phyloP scores from a whole-genome alignment of 2,329 filamentous ascomycete species.

The Neodidymelliopsis sp. region DNA sequence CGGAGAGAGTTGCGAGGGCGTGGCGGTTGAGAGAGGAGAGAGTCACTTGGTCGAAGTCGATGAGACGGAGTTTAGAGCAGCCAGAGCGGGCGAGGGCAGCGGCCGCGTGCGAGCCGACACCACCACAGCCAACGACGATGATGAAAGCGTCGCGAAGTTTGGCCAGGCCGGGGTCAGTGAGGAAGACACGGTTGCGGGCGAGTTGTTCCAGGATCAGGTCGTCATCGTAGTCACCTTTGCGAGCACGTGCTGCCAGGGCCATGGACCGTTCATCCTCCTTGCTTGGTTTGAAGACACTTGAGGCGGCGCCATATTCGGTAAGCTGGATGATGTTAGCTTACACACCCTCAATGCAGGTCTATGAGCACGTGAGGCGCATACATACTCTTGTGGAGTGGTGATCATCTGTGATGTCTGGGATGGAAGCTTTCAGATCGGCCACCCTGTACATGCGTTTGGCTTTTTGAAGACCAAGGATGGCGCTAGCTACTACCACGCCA shows the following conservation, averaged over 20 bases:
- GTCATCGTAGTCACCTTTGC: constrained; percentile 70
- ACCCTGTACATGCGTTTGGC: constrained; percentile 63
- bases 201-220: constrained; percentile 93
- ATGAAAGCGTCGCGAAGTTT: constrained; percentile 84
- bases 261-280: constrained; percentile 66
- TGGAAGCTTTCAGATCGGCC: constrained; percentile 66
- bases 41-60: constrained; percentile 98
- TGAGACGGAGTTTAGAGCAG: constrained; percentile 82
- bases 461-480: constrained; percentile 65
- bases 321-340: constrained; percentile 59
- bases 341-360: neutral
- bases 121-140: constrained; percentile 89
- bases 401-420: constrained; percentile 61
- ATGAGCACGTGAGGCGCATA: constrained; percentile 6
- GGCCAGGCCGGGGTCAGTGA: constrained; percentile 79
- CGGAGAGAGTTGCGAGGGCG: constrained; percentile 89
- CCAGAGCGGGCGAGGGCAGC: constrained; percentile 88
- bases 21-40: constrained; percentile 95
- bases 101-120: constrained; percentile 91
- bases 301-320: constrained; percentile 66
- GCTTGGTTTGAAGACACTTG: constrained; percentile 49
- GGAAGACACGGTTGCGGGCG: constrained; percentile 89
- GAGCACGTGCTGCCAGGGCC: constrained; percentile 65
- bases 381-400: constrained; percentile 61
- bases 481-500: constrained; percentile 57